Percentiles rank a stretch among this genome's conserved stretches.
Conservation (phyloP, 2,329 filamentous ascomycete species). For the Stenocarpella maydis region DNA sequence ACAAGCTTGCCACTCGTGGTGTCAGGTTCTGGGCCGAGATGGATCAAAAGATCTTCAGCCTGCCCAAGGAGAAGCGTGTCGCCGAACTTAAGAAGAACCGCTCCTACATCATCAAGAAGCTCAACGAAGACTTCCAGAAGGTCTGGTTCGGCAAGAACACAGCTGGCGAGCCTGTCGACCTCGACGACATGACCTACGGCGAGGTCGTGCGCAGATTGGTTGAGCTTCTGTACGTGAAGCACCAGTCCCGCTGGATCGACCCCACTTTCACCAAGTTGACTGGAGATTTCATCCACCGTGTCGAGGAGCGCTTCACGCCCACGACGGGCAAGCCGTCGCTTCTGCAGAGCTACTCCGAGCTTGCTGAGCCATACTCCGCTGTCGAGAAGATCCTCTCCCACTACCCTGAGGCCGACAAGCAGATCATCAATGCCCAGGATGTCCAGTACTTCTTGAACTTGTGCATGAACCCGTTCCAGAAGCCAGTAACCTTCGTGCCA, state of each 20-base stretch:
- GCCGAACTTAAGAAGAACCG: conserved; percentile 88
- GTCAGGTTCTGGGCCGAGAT: conserved; percentile 98
- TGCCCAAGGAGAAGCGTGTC: conserved; percentile 94
- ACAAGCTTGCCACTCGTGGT: conserved; percentile 97
- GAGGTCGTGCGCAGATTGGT: conserved; percentile 89
- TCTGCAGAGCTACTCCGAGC: conserved; percentile 88
- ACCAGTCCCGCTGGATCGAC: conserved; percentile 92
- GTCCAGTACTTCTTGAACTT: conserved; percentile 96
- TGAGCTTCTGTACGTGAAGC: conserved; percentile 89
- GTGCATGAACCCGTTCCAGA: conserved; percentile 90
- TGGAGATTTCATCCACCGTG: conserved; percentile 93
- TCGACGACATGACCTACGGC: conserved; percentile 95
- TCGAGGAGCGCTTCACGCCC: conserved; percentile 95
- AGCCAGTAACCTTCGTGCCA: conserved; percentile 96
- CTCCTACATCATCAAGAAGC: conserved; percentile 91
- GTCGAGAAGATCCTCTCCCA: conserved; percentile 81
- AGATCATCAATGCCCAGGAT: conserved; percentile 98
- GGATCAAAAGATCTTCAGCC: conserved; percentile 96
- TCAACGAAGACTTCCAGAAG: conserved; percentile 96
- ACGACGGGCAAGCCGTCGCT: conserved; percentile 75
- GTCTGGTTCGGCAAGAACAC: conserved; percentile 94
- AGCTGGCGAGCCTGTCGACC: conserved; percentile 80
- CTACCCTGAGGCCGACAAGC: conserved; percentile 86
- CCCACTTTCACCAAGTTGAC: conserved; percentile 82
- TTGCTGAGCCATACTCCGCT: conserved; percentile 80